A percentile compares a stretch with the other conserved stretches of the same genome.
These are phyloP conservation scores for Lipomyces oligophaga DNA, from an alignment of 805 yeast species.

Conservation along the genomic window DNA sequence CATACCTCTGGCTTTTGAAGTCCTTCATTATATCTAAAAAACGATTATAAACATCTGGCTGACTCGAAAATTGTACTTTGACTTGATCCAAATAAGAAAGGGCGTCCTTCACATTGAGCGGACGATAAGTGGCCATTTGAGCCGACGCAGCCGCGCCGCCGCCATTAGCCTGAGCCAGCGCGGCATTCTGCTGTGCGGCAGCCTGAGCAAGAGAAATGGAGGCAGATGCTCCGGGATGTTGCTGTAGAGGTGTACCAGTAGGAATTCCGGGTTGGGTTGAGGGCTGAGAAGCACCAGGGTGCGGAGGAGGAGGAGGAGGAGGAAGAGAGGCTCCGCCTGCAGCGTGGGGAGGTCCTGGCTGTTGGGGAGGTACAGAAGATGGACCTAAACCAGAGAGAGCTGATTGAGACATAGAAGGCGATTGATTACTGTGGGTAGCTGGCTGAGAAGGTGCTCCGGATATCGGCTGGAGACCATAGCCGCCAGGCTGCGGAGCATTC, in stretches of 20 bases:
- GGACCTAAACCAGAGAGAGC: conserved; percentile 21
- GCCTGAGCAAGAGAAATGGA: conserved; percentile 7
- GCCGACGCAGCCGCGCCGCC: conserved; percentile 34
- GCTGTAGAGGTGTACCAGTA: conserved; percentile 21
- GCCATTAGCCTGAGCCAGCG: conserved; percentile 23
- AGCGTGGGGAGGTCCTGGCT: conserved; percentile 21
- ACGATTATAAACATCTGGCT: conserved; percentile 93
- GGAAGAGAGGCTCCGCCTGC: too few relatives aligned
- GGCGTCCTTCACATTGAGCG: conserved; percentile 94
- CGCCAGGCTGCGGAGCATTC: conserved; percentile 26
- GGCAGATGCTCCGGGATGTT: conserved; percentile 22
- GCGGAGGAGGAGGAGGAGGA: conserved; percentile 30
- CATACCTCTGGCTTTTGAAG: conserved; percentile 83
- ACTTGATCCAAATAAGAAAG: conserved; percentile 93
- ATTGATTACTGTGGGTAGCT: conserved; percentile 28
- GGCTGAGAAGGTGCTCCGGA: conserved; percentile 35
- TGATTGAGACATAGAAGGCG: conserved; percentile 21
- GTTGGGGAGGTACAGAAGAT: conserved; percentile 34
- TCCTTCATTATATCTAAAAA: conserved; percentile 98
- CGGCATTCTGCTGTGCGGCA: conserved; percentile 12
- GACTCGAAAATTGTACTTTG: conserved; percentile 82
- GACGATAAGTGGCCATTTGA: conserved; percentile 41
- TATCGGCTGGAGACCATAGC: conserved; percentile 26
- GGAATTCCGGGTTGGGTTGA: conserved; percentile 15
- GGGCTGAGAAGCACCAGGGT: conserved; percentile 5